These are phyloP conservation scores for Gossypium mustelinum DNA, from an alignment of 345 rosid species.

Conservation along the genomic window DNA sequence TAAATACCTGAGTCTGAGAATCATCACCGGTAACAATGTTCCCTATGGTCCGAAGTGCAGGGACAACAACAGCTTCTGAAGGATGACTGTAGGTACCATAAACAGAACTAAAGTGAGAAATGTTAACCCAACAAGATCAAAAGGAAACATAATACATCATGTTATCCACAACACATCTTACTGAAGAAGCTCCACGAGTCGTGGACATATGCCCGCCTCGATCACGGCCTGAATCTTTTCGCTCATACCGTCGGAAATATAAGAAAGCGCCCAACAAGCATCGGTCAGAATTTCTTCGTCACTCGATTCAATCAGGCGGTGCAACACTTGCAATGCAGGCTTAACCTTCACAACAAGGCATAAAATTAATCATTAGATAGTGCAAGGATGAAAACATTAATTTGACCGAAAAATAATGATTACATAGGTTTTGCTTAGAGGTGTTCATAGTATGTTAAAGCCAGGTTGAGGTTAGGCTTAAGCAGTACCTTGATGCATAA, in stretches of 20 bases:
- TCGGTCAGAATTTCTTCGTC: constrained; percentile 82
- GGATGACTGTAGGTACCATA: constrained; percentile 37
- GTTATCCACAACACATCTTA: constrained; percentile 26
- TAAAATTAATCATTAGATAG: not conserved
- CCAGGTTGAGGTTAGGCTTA: too few relatives aligned
- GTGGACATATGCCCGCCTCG: constrained; percentile 60
- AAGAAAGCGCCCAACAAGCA: constrained; percentile 79
- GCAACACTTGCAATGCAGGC: constrained; percentile 63
- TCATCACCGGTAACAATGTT: constrained; percentile 85
- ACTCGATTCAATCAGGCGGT: constrained; percentile 48
- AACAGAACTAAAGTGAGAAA: not conserved
- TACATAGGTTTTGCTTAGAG: constrained; percentile 12
- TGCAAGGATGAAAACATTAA: not conserved
- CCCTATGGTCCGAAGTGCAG: constrained; percentile 80
- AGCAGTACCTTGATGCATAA: too few relatives aligned
- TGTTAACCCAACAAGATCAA: not conserved
- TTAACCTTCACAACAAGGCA: constrained; percentile 34
- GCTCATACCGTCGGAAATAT: constrained; percentile 67
- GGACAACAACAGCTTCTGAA: constrained; percentile 59
- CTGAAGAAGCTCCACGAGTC: constrained; percentile 60
- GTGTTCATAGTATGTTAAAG: too few relatives aligned
- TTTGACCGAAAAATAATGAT: not conserved
- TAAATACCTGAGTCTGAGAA: constrained; percentile 55
- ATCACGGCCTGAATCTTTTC: constrained; percentile 76
- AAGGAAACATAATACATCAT: constrained; percentile 12